Evolutionary conservation across 2,329 filamentous ascomycete genomes (phyloP).

Genomic region (Hawksworthiomyces lignivorus): DNA sequence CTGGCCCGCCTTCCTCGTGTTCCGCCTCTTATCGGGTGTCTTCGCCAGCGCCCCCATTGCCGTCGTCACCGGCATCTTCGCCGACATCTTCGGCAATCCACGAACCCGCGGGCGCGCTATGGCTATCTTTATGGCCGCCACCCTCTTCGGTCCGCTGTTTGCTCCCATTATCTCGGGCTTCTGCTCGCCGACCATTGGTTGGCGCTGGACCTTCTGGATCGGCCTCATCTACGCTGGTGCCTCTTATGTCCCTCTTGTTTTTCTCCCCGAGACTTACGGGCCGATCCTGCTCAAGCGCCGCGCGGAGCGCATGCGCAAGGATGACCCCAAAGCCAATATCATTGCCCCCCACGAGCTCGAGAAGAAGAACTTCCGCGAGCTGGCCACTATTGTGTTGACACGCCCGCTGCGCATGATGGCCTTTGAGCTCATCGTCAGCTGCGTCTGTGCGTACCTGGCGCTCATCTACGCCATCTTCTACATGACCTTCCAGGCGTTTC

Average conservation of each 20-base stretch:
- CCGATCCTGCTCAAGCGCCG: slow-evolving; percentile 50
- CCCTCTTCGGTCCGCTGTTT: slow-evolving; percentile 58
- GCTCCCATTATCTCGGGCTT: slow-evolving; percentile 60
- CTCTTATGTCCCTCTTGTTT: slow-evolving; percentile 51
- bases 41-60: slow-evolving; percentile 53
- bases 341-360: slow-evolving; percentile 58
- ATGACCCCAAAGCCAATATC: slow-evolving; percentile 38
- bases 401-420: slow-evolving; percentile 65
- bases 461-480: slow-evolving; percentile 59
- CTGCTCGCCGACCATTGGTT: slow-evolving; percentile 48
- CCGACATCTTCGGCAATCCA: slow-evolving; percentile 56
- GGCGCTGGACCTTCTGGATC: slow-evolving; percentile 67
- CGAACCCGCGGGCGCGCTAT: slow-evolving; percentile 51
- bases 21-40: slow-evolving; percentile 43
- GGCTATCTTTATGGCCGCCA: slow-evolving; percentile 51
- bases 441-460: slow-evolving; percentile 62
- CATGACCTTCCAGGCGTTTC: slow-evolving; percentile 72
- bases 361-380: slow-evolving; percentile 45
- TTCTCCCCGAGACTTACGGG: slow-evolving; percentile 58
- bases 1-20: slow-evolving; percentile 45
- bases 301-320: slow-evolving; percentile 49
- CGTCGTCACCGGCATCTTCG: slow-evolving; percentile 55
- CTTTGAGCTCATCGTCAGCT: slow-evolving; percentile 66
- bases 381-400: slow-evolving; percentile 62
- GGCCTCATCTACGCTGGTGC: slow-evolving; percentile 59